Evolutionary conservation across 805 yeast species (phyloP).

Genomic region (Lachancea kluyveri): DNA sequence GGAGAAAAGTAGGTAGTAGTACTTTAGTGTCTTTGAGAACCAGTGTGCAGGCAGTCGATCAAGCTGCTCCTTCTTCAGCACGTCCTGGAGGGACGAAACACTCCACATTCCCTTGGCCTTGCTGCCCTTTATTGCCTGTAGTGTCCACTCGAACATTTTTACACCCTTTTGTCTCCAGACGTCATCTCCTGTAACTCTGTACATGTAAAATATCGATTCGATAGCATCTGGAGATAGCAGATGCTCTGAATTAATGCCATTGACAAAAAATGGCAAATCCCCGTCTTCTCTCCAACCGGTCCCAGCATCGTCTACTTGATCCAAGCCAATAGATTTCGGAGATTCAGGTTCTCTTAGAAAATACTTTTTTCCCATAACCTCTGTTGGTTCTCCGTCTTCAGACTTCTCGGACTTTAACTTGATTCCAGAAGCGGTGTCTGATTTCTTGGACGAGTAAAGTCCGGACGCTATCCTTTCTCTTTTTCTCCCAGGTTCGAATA

Average conservation of each 20-base stretch:
- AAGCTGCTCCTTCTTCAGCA: conserved; percentile 8
- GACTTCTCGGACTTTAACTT: too few species aligned
- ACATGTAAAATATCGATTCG: conserved; percentile 54
- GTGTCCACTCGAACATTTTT: conserved; percentile 38
- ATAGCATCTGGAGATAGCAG: conserved; percentile 56
- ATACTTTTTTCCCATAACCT: too few species aligned
- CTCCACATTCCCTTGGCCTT: conserved; percentile 36
- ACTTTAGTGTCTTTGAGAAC: conserved; percentile 56
- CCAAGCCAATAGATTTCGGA: too few species aligned
- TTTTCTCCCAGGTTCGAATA: conserved; percentile 16
- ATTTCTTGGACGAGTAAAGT: too few species aligned
- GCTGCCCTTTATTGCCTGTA: conserved; percentile 29
- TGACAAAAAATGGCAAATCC: conserved; percentile 28
- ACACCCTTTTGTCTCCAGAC: conserved; percentile 52
- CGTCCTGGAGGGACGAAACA: conserved; percentile 30
- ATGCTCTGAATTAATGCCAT: conserved; percentile 32
- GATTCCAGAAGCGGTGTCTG: too few species aligned
- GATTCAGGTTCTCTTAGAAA: too few species aligned
- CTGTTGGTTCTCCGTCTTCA: too few species aligned
- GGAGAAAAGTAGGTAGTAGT: conserved; percentile 44
- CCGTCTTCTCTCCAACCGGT: conserved; percentile 11
- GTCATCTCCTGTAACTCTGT: conserved; percentile 53
- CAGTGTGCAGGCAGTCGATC: conserved; percentile 31
- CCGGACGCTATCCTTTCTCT: conserved; percentile 18
- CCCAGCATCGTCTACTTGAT: too few species aligned